A percentile compares a stretch with the other conserved stretches of the same genome.
Conservation (phyloP, 345 rosid species). For the Ceriops zippeliana region DNA sequence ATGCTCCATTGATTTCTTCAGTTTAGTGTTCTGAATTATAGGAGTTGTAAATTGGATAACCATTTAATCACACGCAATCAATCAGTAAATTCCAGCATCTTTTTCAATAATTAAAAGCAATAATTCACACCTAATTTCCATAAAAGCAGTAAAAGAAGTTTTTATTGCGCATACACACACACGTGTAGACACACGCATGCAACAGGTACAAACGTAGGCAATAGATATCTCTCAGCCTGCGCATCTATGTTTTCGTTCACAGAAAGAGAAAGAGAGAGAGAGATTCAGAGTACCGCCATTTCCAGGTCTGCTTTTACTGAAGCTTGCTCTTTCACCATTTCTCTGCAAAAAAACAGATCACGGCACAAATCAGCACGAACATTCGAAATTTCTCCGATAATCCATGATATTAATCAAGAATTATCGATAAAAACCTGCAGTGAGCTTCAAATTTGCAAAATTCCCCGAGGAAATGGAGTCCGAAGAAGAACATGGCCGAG, state of each 20-base stretch:
- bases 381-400: neutral
- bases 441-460: slow-evolving; percentile 72
- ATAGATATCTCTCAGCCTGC: slow-evolving; percentile 9
- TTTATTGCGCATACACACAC: neutral
- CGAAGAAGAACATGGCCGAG: slow-evolving; percentile 41
- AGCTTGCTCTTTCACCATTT: slow-evolving; percentile 90
- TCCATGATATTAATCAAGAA: neutral
- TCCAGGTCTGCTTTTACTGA: slow-evolving; percentile 79
- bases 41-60: slow-evolving; percentile 14
- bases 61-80: neutral
- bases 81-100: neutral
- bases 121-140: neutral
- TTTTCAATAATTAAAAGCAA: neutral
- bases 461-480: slow-evolving; percentile 57
- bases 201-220: neutral
- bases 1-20: slow-evolving; percentile 68
- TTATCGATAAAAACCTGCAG: slow-evolving; percentile 58
- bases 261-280: slow-evolving; percentile 9
- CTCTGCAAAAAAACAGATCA: slow-evolving; percentile 45
- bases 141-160: neutral
- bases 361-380: slow-evolving; percentile 21
- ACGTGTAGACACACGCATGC: neutral
- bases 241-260: slow-evolving; percentile 7
- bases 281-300: slow-evolving; percentile 55
- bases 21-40: slow-evolving; percentile 59